Conservation (phyloP, 1,284 basidiomycete species). For the Ganoderma leucocontextum region DNA sequence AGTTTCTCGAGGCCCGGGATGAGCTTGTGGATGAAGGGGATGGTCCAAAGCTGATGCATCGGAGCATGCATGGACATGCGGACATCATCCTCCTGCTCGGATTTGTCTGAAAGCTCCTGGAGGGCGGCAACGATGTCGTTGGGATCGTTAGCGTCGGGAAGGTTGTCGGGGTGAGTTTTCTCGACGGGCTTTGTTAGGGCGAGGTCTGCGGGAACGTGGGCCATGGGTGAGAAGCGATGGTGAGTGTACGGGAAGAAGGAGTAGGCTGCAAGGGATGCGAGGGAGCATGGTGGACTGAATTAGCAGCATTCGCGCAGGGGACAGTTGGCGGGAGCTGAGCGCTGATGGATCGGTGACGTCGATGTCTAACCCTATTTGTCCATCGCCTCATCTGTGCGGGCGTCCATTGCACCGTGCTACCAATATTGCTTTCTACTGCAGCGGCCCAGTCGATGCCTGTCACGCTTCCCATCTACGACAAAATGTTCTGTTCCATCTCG, state of each 20-base stretch:
- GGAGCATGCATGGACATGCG: constrained; percentile 52
- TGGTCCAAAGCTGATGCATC: constrained; percentile 37
- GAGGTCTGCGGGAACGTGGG: constrained; percentile 24
- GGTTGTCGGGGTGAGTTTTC: constrained; percentile 37
- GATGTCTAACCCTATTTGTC: constrained; percentile 1
- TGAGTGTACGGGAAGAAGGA: neutral
- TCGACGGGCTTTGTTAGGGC: constrained; percentile 41
- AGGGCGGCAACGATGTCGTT: constrained; percentile 43
- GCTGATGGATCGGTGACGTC: neutral
- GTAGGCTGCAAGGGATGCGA: neutral
- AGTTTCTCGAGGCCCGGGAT: constrained; percentile 64
- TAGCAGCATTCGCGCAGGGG: neutral
- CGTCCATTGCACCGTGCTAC: neutral
- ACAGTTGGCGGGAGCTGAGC: neutral
- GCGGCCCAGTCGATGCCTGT: neutral
- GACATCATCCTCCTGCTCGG: constrained; percentile 48
- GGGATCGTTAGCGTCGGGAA: constrained; percentile 37
- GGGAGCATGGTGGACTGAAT: constrained; percentile 4
- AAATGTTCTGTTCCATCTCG: neutral
- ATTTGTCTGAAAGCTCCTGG: constrained; percentile 51
- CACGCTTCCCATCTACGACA: neutral
- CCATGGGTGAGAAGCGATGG: constrained; percentile 9
- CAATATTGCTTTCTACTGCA: no score
- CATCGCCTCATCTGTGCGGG: neutral
- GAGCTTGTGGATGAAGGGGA: constrained; percentile 54